Percentiles rank a stretch among this genome's conserved stretches.
These are phyloP conservation scores for Metschnikowia kofuensis DNA, from an alignment of 805 yeast species.

Conservation along the genomic window DNA sequence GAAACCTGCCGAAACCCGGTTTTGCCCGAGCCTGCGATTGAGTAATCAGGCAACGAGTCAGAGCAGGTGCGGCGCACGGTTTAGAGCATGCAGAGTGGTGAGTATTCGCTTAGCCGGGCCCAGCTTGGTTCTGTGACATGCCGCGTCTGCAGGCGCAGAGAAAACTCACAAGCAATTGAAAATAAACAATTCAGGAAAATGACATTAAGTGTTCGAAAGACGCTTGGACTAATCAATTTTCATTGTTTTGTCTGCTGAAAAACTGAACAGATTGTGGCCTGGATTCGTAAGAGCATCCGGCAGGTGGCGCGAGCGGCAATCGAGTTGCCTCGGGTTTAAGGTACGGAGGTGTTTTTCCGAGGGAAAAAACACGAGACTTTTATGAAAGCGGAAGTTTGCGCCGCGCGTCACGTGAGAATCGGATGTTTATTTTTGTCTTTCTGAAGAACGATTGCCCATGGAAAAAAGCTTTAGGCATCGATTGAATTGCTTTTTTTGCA, in stretches of 20 bases:
- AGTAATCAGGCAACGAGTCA: conserved; percentile 1
- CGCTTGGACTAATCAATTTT: not conserved
- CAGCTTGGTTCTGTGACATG: not conserved
- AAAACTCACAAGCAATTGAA: not conserved
- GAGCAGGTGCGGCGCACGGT: not conserved
- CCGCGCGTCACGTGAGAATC: not conserved
- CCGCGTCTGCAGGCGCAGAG: not conserved
- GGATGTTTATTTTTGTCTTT: not conserved
- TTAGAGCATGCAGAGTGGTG: not conserved
- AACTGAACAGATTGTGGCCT: not conserved
- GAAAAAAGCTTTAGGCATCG: too few relatives aligned
- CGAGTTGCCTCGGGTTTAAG: not conserved
- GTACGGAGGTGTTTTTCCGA: conserved; percentile 2
- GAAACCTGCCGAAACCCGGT: not conserved
- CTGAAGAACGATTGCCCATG: too few relatives aligned
- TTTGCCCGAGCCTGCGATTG: not conserved
- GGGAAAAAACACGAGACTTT: not conserved
- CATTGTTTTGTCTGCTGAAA: not conserved
- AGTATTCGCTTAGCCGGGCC: conserved; percentile 6
- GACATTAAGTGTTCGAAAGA: not conserved
- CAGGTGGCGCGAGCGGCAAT: not conserved
- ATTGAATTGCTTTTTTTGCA: not conserved
- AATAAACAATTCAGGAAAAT: not conserved
- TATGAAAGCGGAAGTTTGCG: not conserved
- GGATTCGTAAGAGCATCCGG: conserved; percentile 5